Evolutionary conservation across 1,284 basidiomycete genomes (phyloP), one percentile per base, ranked within the genome.

Genomic region (Naganishia cerealis): DNA sequence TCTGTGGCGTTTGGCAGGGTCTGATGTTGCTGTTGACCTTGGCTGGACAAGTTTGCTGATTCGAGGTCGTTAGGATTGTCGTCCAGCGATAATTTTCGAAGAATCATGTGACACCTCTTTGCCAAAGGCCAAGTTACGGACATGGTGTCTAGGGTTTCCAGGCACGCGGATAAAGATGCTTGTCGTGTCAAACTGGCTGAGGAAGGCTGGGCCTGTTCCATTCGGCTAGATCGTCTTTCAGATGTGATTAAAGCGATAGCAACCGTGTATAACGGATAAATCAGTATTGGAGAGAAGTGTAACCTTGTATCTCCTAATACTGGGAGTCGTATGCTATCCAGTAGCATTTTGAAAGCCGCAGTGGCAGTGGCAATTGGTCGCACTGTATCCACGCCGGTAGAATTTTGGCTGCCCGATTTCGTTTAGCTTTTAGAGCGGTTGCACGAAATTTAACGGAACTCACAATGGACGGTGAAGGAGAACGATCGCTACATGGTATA

Each of bases 381-480:
- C 21, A 67, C 58, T 10, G 66, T 57, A 43, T 67, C 57, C 21
- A 67, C 40, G 7, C 50, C 52, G 6, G 52, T 54, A 21, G 40
- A 53, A 18, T 54, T 56, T 57, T 67, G 66, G 38, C 66, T 67
- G 38, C n/a, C 9, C 21, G 29, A n/a, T 53, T 2, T 26, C 21
- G 7, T 38, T 33, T 33, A 33, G 29, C 29, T 33, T 33, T 2
- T 40, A 43, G 15, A 7, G n/a, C 9, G n/a, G 12, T 18, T 42
- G 42, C 26, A 46, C 50, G 15, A 24, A 24, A 66, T 42, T 3
- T 43, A 7, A 24, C 46, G 24, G 13, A n/a, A 59, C 66, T 67
- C 42, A 67, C 66, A 67, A 67, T 46, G 66, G 66, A 13, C 66
- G 66, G 39, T 61, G 54, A 12, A 67, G 26, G 29, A 67, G 52